These are phyloP conservation scores for Cynara cardunculus DNA, from an alignment of 129 eudicot genomes.

Conservation along the genomic window DNA sequence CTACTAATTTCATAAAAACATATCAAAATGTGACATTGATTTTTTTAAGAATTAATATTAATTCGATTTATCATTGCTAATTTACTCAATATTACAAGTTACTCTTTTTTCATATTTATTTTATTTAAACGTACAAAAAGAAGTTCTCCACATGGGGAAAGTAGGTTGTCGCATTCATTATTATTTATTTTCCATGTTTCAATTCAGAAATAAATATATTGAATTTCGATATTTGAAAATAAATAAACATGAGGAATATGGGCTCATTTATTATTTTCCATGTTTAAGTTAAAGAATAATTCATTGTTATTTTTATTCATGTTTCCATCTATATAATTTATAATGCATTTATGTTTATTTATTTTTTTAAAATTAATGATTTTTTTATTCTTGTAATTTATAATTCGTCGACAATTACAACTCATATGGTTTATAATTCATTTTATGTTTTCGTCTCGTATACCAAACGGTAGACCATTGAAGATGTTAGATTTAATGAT, in stretches of 20 bases:
- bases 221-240: background rate
- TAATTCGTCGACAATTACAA: too few species aligned
- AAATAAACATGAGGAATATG: background rate
- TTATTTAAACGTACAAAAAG: too few species aligned
- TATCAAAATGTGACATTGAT: background rate
- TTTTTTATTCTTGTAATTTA: too few species aligned
- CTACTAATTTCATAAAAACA: background rate
- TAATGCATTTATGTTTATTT: too few species aligned
- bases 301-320: background rate
- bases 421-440: too few species aligned
- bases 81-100: too few species aligned
- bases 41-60: background rate
- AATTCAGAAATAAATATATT: background rate
- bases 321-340: too few species aligned
- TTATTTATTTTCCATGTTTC: slow-evolving; percentile 9
- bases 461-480: background rate
- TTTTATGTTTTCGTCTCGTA: background rate
- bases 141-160: background rate
- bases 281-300: background rate
- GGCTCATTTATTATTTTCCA: background rate
- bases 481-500: background rate
- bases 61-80: too few species aligned
- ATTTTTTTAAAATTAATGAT: too few species aligned
- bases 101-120: too few species aligned
- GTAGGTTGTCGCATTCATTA: background rate